Conservation (phyloP, 306 rosid genomes). For the Dryas octopetala region DNA sequence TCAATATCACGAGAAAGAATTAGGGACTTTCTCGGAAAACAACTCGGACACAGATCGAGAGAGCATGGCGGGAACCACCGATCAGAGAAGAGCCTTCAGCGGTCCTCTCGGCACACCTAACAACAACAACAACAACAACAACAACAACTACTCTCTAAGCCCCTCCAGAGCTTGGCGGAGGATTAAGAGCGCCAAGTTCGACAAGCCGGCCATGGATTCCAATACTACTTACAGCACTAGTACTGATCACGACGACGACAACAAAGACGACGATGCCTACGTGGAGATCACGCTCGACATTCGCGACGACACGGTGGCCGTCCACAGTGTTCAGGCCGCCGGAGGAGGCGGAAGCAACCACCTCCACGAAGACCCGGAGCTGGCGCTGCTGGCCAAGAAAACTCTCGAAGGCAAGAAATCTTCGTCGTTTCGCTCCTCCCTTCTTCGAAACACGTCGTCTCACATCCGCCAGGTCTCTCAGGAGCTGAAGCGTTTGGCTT, state of each 20-base stretch:
- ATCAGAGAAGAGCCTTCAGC: conserved; percentile 30
- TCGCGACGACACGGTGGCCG: conserved; percentile 53
- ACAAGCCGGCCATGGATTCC: conserved; percentile 9
- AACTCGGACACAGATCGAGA: conserved; percentile 15
- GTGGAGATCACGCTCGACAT: conserved; percentile 63
- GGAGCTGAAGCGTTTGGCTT: conserved; percentile 52
- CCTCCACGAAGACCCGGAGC: conserved; percentile 38
- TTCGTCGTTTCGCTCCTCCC: conserved; percentile 38
- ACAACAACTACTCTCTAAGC: no score
- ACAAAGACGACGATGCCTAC: conserved; percentile 29
- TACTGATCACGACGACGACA: neutral
- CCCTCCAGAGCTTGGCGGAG: conserved; percentile 2
- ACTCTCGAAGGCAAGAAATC: conserved; percentile 42
- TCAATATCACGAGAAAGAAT: neutral
- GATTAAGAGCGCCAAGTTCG: conserved; percentile 16
- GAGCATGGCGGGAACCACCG: neutral
- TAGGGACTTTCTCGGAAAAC: neutral
- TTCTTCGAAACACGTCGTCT: conserved; percentile 38
- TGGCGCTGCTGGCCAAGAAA: conserved; percentile 41
- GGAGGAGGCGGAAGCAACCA: neutral
- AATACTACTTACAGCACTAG: conserved; percentile 14
- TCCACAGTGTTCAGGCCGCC: conserved; percentile 57
- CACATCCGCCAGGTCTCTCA: conserved; percentile 51
- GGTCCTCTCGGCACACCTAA: conserved; percentile 31
- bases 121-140: neutral